phyloP scores from a whole-genome alignment of 257 asterid species.

The Solanum chmielewskii region DNA sequence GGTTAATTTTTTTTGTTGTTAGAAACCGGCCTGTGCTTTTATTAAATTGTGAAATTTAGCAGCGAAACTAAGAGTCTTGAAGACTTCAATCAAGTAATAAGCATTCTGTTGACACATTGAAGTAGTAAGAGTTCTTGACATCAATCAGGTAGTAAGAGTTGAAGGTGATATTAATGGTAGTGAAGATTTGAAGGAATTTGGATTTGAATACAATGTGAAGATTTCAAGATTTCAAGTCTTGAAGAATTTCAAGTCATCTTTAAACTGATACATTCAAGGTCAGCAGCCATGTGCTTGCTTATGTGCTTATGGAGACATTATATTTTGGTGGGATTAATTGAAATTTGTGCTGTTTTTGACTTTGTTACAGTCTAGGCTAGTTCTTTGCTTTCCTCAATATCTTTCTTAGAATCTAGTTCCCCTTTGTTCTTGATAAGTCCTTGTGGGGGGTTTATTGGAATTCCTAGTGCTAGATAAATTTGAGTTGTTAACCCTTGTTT shows the following conservation, averaged over 20 bases:
- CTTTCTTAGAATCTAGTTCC: neutral
- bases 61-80: conserved; percentile 34
- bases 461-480: no score
- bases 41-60: conserved; percentile 29
- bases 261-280: conserved; percentile 32
- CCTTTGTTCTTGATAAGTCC: neutral
- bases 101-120: conserved; percentile 48
- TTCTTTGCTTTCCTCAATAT: neutral
- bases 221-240: conserved; percentile 49
- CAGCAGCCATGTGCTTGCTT: conserved; percentile 90
- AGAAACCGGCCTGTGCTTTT: conserved; percentile 12
- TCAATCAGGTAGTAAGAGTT: conserved; percentile 72
- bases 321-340: conserved; percentile 26
- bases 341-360: neutral
- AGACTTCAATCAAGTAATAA: conserved; percentile 26
- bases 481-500: neutral
- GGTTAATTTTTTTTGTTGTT: conserved; percentile 1
- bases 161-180: conserved; percentile 79
- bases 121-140: conserved; percentile 50
- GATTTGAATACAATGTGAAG: conserved; percentile 80
- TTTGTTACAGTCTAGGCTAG: neutral
- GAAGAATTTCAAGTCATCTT: conserved; percentile 49
- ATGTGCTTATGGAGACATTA: conserved; percentile 48
- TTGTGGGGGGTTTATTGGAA: neutral
- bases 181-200: conserved; percentile 74